phyloP scores from a whole-genome alignment of 306 rosid genomes.

The Dalbergia cochinchinensis region DNA sequence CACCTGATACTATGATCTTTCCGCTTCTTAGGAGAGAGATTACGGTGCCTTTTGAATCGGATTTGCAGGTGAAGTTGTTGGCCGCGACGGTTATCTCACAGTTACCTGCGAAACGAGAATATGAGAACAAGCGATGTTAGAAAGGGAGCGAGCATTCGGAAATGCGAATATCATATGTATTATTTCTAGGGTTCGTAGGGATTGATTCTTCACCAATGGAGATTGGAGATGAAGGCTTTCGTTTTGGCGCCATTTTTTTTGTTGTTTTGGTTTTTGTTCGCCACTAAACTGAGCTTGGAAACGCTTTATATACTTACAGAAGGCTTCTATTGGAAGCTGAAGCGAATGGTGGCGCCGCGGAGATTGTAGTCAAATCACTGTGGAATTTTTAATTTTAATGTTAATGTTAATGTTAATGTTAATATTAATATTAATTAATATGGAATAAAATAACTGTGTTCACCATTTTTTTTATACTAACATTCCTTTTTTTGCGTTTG shows the following conservation, averaged over 20 bases:
- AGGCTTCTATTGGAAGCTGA: background rate
- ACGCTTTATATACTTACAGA: background rate
- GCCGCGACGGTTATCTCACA: conserved; percentile 71
- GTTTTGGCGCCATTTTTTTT: conserved; percentile 66
- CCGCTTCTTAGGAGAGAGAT: conserved; percentile 61
- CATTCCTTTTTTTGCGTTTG: too few relatives aligned
- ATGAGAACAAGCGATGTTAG: conserved; percentile 9
- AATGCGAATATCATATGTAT: background rate
- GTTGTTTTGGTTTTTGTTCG: background rate
- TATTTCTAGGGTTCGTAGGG: conserved; percentile 40
- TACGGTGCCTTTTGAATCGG: conserved; percentile 53
- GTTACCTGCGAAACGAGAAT: conserved; percentile 57
- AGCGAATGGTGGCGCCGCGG: conserved; percentile 9
- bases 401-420: too few relatives aligned
- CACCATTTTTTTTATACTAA: too few relatives aligned
- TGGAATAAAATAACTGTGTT: too few relatives aligned
- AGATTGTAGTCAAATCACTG: background rate
- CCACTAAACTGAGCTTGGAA: background rate
- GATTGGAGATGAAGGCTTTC: conserved; percentile 56
- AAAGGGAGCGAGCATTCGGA: background rate
- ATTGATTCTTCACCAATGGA: conserved; percentile 59
- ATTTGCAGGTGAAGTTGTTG: conserved; percentile 58
- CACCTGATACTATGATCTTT: conserved; percentile 65
- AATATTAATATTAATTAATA: too few relatives aligned
- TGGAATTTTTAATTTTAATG: conserved; percentile 3